phyloP scores from a whole-genome alignment of 192 early-diverging fungal genomes.

The Coemansia sp. region DNA sequence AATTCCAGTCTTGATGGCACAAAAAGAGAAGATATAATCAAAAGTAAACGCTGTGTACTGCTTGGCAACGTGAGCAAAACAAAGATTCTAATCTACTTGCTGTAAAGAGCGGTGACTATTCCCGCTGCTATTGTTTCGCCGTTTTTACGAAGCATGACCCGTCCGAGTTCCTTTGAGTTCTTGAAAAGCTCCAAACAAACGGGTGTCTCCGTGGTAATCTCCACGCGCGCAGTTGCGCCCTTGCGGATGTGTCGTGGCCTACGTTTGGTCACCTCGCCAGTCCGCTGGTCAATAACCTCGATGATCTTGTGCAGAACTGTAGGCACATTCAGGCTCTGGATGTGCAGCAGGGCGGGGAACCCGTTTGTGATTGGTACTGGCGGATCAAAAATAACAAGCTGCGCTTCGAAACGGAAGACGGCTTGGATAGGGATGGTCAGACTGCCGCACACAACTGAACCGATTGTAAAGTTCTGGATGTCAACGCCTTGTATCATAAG shows the following conservation, averaged over 20 bases:
- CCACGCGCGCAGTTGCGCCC: constrained; percentile 76
- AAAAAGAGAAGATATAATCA: too few species aligned
- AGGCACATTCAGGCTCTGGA: constrained; percentile 80
- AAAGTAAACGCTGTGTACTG: too few species aligned
- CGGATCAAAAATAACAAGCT: constrained; percentile 94
- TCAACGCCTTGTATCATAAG: constrained; percentile 64
- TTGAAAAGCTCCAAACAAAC: constrained; percentile 85
- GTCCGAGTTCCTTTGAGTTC: constrained; percentile 84
- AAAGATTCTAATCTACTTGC: constrained; percentile 20
- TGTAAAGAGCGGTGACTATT: constrained; percentile 58
- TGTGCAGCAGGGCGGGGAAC: constrained; percentile 82
- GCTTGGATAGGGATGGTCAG: constrained; percentile 70
- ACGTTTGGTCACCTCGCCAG: constrained; percentile 82
- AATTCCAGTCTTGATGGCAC: neutral
- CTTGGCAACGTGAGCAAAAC: too few species aligned
- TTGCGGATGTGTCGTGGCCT: constrained; percentile 68
- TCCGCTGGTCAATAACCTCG: constrained; percentile 73
- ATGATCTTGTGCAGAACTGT: constrained; percentile 75
- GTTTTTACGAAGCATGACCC: constrained; percentile 82
- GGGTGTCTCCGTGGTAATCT: constrained; percentile 69
- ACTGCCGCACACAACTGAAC: constrained; percentile 77
- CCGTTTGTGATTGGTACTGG: constrained; percentile 90
- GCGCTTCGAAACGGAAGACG: constrained; percentile 73
- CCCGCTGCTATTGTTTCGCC: constrained; percentile 90
- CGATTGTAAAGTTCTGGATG: constrained; percentile 59